These are phyloP conservation scores for Mucor irregularis DNA, from an alignment of 371 early-diverging fungal genomes.

Conservation along the genomic window DNA sequence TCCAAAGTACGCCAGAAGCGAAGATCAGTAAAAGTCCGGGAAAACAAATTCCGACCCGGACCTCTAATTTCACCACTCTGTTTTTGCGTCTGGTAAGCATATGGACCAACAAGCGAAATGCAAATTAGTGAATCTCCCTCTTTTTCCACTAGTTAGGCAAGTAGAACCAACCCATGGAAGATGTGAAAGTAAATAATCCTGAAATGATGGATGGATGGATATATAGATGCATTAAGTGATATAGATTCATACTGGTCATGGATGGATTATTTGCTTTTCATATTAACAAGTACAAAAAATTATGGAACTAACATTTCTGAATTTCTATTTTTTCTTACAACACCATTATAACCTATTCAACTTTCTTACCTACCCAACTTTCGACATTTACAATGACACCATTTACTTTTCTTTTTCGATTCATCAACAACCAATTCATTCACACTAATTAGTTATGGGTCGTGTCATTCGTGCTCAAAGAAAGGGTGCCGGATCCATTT, in stretches of 20 bases:
- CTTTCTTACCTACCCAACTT: background rate
- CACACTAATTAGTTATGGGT: conserved; percentile 52
- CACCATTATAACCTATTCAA: background rate
- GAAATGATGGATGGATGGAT: conserved; percentile 4
- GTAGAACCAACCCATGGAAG: background rate
- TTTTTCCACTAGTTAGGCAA: conserved; percentile 28
- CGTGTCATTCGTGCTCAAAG: conserved; percentile 88
- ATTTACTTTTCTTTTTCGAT: background rate
- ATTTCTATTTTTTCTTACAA: background rate
- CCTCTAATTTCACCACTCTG: too few relatives aligned
- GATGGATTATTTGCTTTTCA: background rate
- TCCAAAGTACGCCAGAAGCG: too few relatives aligned
- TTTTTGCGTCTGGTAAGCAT: background rate
- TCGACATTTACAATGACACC: background rate
- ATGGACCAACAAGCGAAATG: background rate
- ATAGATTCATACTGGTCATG: conserved; percentile 1
- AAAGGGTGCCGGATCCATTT: conserved; percentile 98
- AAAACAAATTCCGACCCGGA: too few relatives aligned
- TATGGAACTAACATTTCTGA: background rate
- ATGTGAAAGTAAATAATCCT: background rate
- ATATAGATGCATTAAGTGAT: background rate
- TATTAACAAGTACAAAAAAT: background rate
- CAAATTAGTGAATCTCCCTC: conserved; percentile 16
- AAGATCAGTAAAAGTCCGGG: too few relatives aligned
- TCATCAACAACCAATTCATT: background rate